Evolutionary conservation across 2,329 filamentous ascomycete genomes (phyloP), one percentile per base, ranked within the genome.

Genomic region (Aureobasidium sp.): DNA sequence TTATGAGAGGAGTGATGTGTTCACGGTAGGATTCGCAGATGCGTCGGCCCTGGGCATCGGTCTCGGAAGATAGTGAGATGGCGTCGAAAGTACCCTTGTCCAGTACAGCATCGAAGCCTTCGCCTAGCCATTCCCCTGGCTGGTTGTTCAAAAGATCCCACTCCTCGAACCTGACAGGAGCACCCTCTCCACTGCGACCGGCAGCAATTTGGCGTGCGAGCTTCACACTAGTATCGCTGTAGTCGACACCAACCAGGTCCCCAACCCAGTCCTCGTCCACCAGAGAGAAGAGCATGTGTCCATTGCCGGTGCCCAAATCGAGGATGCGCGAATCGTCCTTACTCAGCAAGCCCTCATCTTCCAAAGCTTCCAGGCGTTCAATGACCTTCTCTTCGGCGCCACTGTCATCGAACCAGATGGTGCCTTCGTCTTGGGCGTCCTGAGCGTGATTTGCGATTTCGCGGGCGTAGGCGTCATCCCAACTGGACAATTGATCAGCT

Each of bases 21-120:
- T 82, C 80, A 52, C 84, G 82, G 76, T 99, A 99, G 3, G 82
- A 81, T 73, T 95, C 90, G 71, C 86, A 89, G 13, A 89, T 79
- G 60, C 88, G 82, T 41, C 83, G 77, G 0, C 82, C 86, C 15
- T 74, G 72, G 13, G 66, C 71, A 59, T 76, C 76, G n/a, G 68
- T 71, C 66, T 86, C 84, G 62, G 81, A 80, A 59, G 81, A 84
- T n/a, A 97, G 78, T 55, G 87, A 92, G 37, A 99, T 88, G 12
- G 94, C 94, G 78, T 99, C 94, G 73, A 97, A 99, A 0, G 94
- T 99, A 48, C 94, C 94, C 77, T 99, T 99, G 76, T 99, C 94
- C n/a, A 97, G 82, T 0, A 97, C 87, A 0, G 97, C 85, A 74
- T 97, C 92, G 78, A 92, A 97, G 0, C 89, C 89, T 0, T 74